These are phyloP conservation scores for Pseudogymnoascus sp. DNA, from an alignment of 2,329 filamentous ascomycete species.

Conservation along the genomic window DNA sequence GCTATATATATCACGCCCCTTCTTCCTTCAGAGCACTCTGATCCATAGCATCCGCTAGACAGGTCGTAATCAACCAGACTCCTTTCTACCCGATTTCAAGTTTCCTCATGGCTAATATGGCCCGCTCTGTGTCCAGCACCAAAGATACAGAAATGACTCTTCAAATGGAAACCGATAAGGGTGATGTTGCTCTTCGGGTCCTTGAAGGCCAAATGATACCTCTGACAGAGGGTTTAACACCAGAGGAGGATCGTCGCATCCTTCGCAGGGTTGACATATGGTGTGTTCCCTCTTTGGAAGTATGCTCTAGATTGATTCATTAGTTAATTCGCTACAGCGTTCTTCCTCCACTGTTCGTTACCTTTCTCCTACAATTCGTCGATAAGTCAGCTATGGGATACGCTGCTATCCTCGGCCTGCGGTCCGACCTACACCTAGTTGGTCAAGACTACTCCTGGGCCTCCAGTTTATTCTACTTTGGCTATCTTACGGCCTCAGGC, in stretches of 20 bases:
- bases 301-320: background rate
- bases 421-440: constrained; percentile 25
- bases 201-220: background rate
- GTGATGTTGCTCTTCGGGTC: background rate
- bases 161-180: background rate
- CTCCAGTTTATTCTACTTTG: constrained; percentile 11
- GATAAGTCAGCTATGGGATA: constrained; percentile 4
- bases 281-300: background rate
- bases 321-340: constrained; percentile 3
- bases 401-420: background rate
- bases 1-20: background rate
- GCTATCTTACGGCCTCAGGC: background rate
- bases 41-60: background rate
- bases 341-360: constrained; percentile 5
- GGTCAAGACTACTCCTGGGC: constrained; percentile 19
- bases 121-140: background rate
- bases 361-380: constrained; percentile 3
- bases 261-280: constrained; percentile 7
- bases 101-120: background rate
- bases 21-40: background rate
- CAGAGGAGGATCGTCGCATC: constrained; percentile 8
- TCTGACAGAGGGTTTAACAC: background rate
- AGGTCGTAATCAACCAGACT: background rate
- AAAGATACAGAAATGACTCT: background rate
- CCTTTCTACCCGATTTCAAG: background rate